These are phyloP conservation scores for Stagonosporopsis chrysanthemi DNA, from an alignment of 2,329 filamentous ascomycete genomes.

Conservation along the genomic window DNA sequence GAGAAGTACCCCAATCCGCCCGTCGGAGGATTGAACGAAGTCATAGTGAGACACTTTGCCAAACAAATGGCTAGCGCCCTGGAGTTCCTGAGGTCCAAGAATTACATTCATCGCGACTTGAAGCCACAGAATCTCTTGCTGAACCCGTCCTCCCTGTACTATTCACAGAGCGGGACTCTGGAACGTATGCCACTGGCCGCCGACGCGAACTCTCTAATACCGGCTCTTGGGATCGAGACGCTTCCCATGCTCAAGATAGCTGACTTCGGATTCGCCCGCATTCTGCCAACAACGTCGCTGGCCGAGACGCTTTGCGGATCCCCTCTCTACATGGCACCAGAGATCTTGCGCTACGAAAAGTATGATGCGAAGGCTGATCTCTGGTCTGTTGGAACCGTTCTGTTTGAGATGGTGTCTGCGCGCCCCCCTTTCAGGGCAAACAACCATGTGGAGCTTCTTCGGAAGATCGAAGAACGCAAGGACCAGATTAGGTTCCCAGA, in stretches of 20 bases:
- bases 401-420: constrained; percentile 94
- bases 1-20: constrained; percentile 87
- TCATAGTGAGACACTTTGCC: constrained; percentile 93
- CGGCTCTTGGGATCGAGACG: constrained; percentile 79
- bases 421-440: constrained; percentile 88
- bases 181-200: constrained; percentile 76
- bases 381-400: constrained; percentile 95
- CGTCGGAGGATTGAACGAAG: constrained; percentile 89
- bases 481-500: constrained; percentile 85
- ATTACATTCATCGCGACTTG: constrained; percentile 94
- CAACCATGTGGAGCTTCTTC: constrained; percentile 92
- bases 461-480: constrained; percentile 88
- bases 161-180: constrained; percentile 57
- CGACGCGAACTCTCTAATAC: constrained; percentile 81
- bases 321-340: constrained; percentile 97
- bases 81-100: constrained; percentile 82
- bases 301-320: constrained; percentile 97
- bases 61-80: constrained; percentile 94
- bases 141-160: constrained; percentile 78
- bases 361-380: constrained; percentile 97
- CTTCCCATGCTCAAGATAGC: constrained; percentile 97
- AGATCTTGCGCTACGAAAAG: constrained; percentile 95
- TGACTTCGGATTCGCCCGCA: constrained; percentile 97
- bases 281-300: constrained; percentile 86
- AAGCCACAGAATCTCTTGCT: constrained; percentile 96